Evolutionary conservation across 495 filamentous ascomycete species (phyloP).

Genomic region (Cercophora sp.): DNA sequence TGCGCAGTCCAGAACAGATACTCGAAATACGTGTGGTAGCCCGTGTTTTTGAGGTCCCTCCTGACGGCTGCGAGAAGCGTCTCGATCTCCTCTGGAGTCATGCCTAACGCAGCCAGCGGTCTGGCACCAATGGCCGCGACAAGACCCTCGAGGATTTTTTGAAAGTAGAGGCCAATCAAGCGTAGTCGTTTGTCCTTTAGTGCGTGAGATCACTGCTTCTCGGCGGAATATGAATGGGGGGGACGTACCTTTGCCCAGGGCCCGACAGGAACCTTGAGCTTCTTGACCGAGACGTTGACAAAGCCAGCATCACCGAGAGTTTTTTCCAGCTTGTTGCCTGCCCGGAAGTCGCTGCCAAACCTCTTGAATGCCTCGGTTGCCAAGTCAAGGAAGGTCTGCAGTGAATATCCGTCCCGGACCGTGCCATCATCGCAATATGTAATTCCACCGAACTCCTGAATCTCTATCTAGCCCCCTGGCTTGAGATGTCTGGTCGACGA

Average conservation of each 20-base stretch:
- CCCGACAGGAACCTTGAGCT: conserved; percentile 50
- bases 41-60: conserved; percentile 24
- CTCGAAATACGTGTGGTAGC: conserved; percentile 31
- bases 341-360: conserved; percentile 37
- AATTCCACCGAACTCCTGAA: conserved; percentile 32
- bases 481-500: conserved; percentile 23
- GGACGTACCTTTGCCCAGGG: conserved; percentile 47
- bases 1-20: conserved; percentile 33
- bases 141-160: conserved; percentile 46
- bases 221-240: not conserved
- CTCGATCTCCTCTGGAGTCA: conserved; percentile 26
- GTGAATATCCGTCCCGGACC: conserved; percentile 24
- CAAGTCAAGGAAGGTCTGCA: conserved; percentile 24
- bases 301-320: conserved; percentile 52
- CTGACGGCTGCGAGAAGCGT: conserved; percentile 24
- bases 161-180: conserved; percentile 44
- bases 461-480: conserved; percentile 28
- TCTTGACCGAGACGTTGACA: conserved; percentile 46
- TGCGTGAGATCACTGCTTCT: not conserved
- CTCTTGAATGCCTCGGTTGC: conserved; percentile 23
- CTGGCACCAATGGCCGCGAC: conserved; percentile 47
- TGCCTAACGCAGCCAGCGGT: conserved; percentile 39
- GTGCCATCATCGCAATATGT: conserved; percentile 31
- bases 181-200: conserved; percentile 44
- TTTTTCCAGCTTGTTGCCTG: conserved; percentile 44